phyloP scores from a whole-genome alignment of 192 early-diverging fungal genomes.

The Linnemannia elongata region DNA sequence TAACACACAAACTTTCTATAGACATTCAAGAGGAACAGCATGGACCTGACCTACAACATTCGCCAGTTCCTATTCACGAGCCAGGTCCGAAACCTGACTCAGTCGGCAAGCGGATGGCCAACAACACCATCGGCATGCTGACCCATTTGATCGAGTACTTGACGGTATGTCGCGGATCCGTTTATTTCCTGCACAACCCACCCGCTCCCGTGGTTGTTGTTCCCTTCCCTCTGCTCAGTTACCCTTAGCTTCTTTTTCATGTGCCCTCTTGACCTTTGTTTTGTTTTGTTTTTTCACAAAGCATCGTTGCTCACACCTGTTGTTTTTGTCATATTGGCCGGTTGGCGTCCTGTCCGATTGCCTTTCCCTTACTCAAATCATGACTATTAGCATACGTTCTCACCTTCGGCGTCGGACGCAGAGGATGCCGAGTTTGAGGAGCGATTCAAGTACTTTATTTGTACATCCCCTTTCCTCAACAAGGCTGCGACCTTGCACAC shows the following conservation, averaged over 20 bases:
- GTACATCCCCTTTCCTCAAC: conserved; percentile 69
- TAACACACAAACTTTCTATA: not conserved
- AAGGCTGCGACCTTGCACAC: conserved; percentile 57
- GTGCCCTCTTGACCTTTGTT: not conserved
- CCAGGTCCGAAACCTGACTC: conserved; percentile 30
- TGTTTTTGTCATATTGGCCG: not conserved
- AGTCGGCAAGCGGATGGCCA: conserved; percentile 25
- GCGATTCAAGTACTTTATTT: conserved; percentile 70
- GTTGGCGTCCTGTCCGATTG: not conserved
- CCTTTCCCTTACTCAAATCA: not conserved
- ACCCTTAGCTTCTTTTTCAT: conserved; percentile 6
- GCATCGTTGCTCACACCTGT: not conserved
- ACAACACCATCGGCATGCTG: conserved; percentile 36
- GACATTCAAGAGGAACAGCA: conserved; percentile 57
- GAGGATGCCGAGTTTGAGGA: conserved; percentile 71
- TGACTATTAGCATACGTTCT: conserved; percentile 59
- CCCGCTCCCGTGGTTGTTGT: not conserved
- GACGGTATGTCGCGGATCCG: conserved; percentile 20
- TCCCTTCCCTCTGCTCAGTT: conserved; percentile 7
- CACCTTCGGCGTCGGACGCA: conserved; percentile 57
- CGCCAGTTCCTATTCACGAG: conserved; percentile 38
- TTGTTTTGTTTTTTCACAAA: not conserved
- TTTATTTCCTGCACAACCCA: conserved; percentile 6
- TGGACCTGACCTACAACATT: conserved; percentile 39
- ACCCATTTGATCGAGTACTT: conserved; percentile 40